Evolutionary conservation across 1,139 yeast species (phyloP), one percentile per base, ranked within the genome.

Genomic region (Yamadazyma dendronema): DNA sequence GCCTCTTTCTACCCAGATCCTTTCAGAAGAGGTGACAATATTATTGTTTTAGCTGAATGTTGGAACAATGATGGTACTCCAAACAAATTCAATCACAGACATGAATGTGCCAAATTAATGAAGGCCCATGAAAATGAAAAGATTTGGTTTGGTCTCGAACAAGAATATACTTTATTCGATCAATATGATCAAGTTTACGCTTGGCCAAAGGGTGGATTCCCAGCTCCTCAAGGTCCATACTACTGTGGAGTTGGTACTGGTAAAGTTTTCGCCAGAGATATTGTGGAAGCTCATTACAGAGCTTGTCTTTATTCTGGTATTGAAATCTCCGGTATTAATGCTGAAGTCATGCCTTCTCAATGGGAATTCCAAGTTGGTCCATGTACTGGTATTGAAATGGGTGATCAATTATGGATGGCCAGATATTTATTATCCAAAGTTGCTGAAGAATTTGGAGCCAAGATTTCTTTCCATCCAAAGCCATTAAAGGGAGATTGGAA

Each of bases 341-440:
- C 98, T 54, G 98, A 92, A 77, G 98, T 92, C 50, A 92, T 92
- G 97, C 98, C 98, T 42, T 88, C 97, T 43, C 98, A 92, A 79
- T 92, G 98, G 98, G 98, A 92, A 75, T 92, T 86, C 86, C 98
- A 92, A 77, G 97, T 92, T 54, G 98, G 98, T 60, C 98, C 98
- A 49, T 88, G 97, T 72, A 79, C 69, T 49, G 98, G 98, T 60
- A 90, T 92, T 64, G 66, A 72, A 54, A 90, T 92, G 97, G 98
- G 97, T 65, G 98, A 92, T 67, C 83, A 92, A 67, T 79, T 92
- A 65, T 90, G 97, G 92, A 79, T 90, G 58, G 94, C 97, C 47
- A 84, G 98, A 71, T 92, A 87, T 68, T 75, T 92, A 56, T 75
- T 92, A 61, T 82, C 81, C 69, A 84, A 97, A 71, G 95, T 89